Conservation (phyloP, 1,284 basidiomycete genomes). For the Tilletia indica region DNA sequence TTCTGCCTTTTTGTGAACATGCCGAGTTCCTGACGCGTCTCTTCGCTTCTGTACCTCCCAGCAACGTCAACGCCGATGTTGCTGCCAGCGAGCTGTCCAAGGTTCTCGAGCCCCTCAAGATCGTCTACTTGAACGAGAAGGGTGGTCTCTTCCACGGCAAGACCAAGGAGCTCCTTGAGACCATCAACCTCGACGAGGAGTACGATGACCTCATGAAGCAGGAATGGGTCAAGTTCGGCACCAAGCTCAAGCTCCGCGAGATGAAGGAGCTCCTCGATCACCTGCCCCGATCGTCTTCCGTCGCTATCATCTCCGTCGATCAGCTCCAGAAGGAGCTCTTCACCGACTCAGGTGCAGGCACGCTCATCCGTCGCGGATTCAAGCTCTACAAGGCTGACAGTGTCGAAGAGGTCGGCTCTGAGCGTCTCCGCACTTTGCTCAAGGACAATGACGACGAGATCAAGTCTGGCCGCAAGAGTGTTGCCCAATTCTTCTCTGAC, state of each 20-base stretch:
- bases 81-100: slow-evolving; percentile 55
- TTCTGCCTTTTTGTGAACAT: neutral
- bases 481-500: slow-evolving; percentile 81
- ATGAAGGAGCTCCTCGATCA: slow-evolving; percentile 99
- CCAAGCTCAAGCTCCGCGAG: slow-evolving; percentile 97
- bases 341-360: slow-evolving; percentile 96
- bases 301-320: slow-evolving; percentile 93
- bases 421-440: slow-evolving; percentile 66
- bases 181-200: slow-evolving; percentile 98
- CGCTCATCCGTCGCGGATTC: slow-evolving; percentile 94
- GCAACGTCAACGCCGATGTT: slow-evolving; percentile 55
- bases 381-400: slow-evolving; percentile 87
- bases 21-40: neutral
- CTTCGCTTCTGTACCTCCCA: neutral
- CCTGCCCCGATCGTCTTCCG: slow-evolving; percentile 94
- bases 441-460: slow-evolving; percentile 94
- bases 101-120: slow-evolving; percentile 67
- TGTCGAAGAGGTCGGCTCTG: slow-evolving; percentile 81
- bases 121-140: slow-evolving; percentile 98
- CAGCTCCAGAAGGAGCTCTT: slow-evolving; percentile 97
- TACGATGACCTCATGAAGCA: slow-evolving; percentile 96
- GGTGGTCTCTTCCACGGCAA: slow-evolving; percentile 97
- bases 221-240: slow-evolving; percentile 99
- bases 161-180: slow-evolving; percentile 65
- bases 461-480: slow-evolving; percentile 75